phyloP scores from a whole-genome alignment of 2,329 filamentous ascomycete species.

The Aureobasidium lini region DNA sequence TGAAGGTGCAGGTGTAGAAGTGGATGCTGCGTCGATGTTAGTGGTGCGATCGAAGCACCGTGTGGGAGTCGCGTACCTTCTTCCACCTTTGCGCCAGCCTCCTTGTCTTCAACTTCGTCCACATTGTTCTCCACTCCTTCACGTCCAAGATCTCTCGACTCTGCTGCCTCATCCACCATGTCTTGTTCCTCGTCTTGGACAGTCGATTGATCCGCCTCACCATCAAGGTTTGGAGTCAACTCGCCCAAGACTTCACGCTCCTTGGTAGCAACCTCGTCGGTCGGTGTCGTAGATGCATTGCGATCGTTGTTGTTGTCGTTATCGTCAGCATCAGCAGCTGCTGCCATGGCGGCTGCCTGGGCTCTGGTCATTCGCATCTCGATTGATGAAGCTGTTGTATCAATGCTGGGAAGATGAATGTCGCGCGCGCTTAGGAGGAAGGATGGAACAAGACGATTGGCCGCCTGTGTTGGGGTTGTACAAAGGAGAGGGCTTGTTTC shows the following conservation, averaged over 20 bases:
- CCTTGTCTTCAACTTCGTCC: constrained; percentile 19
- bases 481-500: not conserved
- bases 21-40: not conserved
- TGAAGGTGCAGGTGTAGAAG: not conserved
- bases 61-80: not conserved
- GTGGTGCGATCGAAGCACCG: not conserved
- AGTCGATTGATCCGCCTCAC: not conserved
- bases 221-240: constrained; percentile 30
- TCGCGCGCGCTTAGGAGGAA: not conserved
- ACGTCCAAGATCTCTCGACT: not conserved
- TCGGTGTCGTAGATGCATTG: not conserved
- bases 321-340: not conserved
- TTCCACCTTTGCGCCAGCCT: not conserved
- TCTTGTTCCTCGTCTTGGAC: too few species aligned
- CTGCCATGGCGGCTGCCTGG: constrained; percentile 31
- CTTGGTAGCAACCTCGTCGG: not conserved
- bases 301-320: not conserved
- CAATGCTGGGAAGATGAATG: not conserved
- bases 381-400: not conserved
- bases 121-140: not conserved
- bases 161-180: not conserved
- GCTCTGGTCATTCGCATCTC: constrained; percentile 39
- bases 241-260: constrained; percentile 34
- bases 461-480: not conserved
- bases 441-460: not conserved